Evolutionary conservation across 305 asterid species (phyloP), one percentile per base, ranked within the genome.

Genomic region (Rubia tinctorum): DNA sequence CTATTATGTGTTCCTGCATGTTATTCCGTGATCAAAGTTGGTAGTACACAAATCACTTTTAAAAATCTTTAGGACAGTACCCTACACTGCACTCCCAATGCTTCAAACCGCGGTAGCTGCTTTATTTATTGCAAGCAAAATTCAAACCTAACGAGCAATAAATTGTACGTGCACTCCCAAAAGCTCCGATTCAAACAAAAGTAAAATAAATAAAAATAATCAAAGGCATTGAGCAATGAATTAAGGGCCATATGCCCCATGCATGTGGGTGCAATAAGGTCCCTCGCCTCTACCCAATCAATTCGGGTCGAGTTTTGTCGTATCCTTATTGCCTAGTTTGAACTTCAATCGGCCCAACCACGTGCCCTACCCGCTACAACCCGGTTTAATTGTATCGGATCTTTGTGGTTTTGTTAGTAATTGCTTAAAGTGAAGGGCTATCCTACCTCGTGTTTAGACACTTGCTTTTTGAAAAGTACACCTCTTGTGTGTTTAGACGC

Each of bases 21-120:
- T 42, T 67, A 74, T 43, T 74, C 71, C 45, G 61, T 25, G 73
- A 74, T 59, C 68, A 51, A 55, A 67, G 77, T 55, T 55, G 42
- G 73, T 67, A 55, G 42, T 66, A 14, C 40, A 64, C 22, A 58
- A 20, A 20, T 58, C 14, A 20, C 17, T 51, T 17, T 14, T 56
- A 58, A 56, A n/a, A 58, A 58, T 55, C 15, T 18, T 2, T 39
- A 66, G 56, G 56, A 22, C 71, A 42, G 45, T 63, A 30, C 44
- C 43, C 5, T 37, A 11, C 51, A 42, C 77, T 51, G 51, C n/a
- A 18, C 45, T 51, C 66, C 51, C 49, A 12, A 56, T 37, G 68
- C 25, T 8, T 45, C 49, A 44, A 44, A 30, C 34, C 1, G 3
- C 2, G 34, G 34, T 30, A 42, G 45, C 45, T 42, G 10, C 7